Evolutionary conservation across 805 yeast species (phyloP), one percentile per base, ranked within the genome.

Genomic region (Blastobotrys peoriensis): DNA sequence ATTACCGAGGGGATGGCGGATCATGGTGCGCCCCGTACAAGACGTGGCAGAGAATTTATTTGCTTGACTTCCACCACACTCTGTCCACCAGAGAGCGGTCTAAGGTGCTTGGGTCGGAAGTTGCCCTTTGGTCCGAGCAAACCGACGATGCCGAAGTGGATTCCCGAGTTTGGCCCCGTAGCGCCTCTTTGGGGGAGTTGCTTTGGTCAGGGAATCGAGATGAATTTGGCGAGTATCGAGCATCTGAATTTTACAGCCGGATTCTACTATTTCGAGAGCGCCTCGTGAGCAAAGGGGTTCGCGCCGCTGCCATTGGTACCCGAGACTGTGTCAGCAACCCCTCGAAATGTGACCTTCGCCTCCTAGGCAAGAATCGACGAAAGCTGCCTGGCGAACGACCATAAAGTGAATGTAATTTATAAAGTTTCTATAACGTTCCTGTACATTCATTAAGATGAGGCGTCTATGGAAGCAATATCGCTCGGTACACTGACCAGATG

Each of bases 11-110:
- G 2, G 28, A 37, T 33, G 69, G 67, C 19, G 70, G 71, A 5
- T 61, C 67, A 2, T 67, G 69, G 68, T 68, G 73, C 49, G 67
- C 60, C 21, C 73, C 74, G 5, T 69, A 69, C 57, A 69, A 68
- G 52, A 65, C 68, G 1, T 69, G 70, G 70, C 73, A 69, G 49
- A 50, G 68, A 41, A 67, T 69, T 36, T 69, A 68, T 50, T 53
- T 57, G 45, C 67, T 52, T 43, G 71, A 68, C 45, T 55, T 68
- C 42, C 50, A 63, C 15, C 55, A 54, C 9, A 57, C 56, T 39
- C 57, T 69, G 33, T 66, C 68, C 13, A 56, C 45, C 1, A 55
- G 41, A 4, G 65, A 69, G 51, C 47, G 49, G 8, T 21, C 36
- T 16, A 68, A 61, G 38, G 57, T 69, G 19, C 40, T 67, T 35